A percentile compares a stretch with the other conserved stretches of the same genome.
phyloP scores from a whole-genome alignment of 305 asterid species.

The Rubia balearica region DNA sequence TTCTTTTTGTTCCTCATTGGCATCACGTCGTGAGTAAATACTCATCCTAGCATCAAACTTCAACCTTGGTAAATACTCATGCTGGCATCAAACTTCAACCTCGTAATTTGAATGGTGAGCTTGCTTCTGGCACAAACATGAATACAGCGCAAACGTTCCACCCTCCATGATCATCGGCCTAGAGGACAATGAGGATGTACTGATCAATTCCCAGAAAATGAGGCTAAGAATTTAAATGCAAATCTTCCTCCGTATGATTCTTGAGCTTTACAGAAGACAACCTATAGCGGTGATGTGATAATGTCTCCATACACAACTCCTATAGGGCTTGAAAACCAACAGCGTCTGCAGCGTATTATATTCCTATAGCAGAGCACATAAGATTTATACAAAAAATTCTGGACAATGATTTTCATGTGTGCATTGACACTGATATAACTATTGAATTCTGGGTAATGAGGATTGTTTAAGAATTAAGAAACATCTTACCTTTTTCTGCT shows the following conservation, averaged over 20 bases:
- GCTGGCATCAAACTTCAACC: conserved; percentile 16
- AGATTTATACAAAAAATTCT: no score
- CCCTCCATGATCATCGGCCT: conserved; percentile 29
- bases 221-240: conserved; percentile 16
- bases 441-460: no score
- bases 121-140: conserved; percentile 14
- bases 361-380: neutral
- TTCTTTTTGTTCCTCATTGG: conserved; percentile 62
- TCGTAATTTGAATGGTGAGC: conserved; percentile 14
- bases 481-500: neutral
- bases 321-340: conserved; percentile 21
- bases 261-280: conserved; percentile 6
- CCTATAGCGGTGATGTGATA: conserved; percentile 23
- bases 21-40: no score
- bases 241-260: conserved; percentile 16
- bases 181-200: conserved; percentile 18
- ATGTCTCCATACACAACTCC: conserved; percentile 29
- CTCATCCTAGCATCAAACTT: no score
- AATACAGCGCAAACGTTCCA: conserved; percentile 25
- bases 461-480: neutral
- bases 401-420: no score
- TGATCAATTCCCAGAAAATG: conserved; percentile 26
- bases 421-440: no score
- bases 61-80: conserved; percentile 3
- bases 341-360: conserved; percentile 10